phyloP scores from a whole-genome alignment of 768 basidiomycete genomes.

The Naganishia vaughanmartiniae region DNA sequence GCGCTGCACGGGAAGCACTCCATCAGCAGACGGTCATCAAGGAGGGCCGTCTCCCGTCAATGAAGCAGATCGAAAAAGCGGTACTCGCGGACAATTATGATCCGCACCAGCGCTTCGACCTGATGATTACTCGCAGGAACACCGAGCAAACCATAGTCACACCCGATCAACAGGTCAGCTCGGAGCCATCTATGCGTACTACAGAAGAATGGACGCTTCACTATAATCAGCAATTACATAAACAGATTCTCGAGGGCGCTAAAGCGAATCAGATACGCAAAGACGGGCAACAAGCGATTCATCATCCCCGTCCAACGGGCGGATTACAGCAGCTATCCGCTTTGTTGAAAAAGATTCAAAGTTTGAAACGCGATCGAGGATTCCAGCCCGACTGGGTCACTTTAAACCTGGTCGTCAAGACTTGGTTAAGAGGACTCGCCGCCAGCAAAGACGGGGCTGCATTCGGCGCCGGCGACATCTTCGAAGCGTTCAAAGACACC shows the following conservation, averaged over 20 bases:
- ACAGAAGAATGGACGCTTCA: slow-evolving; percentile 3
- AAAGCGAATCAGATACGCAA: slow-evolving; percentile 20
- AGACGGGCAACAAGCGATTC: slow-evolving; percentile 16
- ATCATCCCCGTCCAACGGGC: slow-evolving; percentile 8
- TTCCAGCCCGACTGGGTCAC: slow-evolving; percentile 17
- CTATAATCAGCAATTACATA: slow-evolving; percentile 20
- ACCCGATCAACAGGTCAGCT: background rate
- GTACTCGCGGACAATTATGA: slow-evolving; percentile 6
- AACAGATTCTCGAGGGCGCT: slow-evolving; percentile 3
- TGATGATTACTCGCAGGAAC: background rate
- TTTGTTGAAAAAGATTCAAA: slow-evolving; percentile 14
- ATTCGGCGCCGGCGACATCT: slow-evolving; percentile 14
- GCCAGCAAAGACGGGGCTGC: background rate
- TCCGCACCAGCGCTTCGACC: slow-evolving; percentile 10
- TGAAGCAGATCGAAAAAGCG: slow-evolving; percentile 14
- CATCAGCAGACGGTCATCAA: slow-evolving; percentile 2
- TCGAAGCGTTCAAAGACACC: slow-evolving; percentile 2
- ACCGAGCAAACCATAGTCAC: background rate
- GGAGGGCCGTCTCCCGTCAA: slow-evolving; percentile 4
- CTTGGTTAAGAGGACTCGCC: slow-evolving; percentile 7
- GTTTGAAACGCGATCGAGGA: slow-evolving; percentile 19
- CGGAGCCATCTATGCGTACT: background rate
- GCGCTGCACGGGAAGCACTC: slow-evolving; percentile 15
- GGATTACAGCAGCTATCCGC: slow-evolving; percentile 17
- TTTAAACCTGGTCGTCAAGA: slow-evolving; percentile 15